Percentiles rank a stretch among this genome's conserved stretches.
phyloP scores from a whole-genome alignment of 2,329 filamentous ascomycete genomes.

The Davidsoniella neocaledoniae region DNA sequence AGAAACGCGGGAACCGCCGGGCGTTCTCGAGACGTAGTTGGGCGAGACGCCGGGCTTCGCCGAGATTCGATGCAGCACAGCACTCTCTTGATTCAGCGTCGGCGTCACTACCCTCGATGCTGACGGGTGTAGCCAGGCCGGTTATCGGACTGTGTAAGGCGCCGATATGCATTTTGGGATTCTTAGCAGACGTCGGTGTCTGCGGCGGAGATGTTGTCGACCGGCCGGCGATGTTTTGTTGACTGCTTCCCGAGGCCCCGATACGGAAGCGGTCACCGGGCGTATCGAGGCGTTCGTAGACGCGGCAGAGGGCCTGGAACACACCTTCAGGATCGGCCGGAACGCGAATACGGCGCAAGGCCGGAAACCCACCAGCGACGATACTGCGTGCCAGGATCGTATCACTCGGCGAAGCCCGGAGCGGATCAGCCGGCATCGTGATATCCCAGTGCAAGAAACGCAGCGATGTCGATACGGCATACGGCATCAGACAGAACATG shows the following conservation, averaged over 20 bases:
- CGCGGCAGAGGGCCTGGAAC: conserved; percentile 53
- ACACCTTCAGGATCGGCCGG: conserved; percentile 53
- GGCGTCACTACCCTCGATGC: conserved; percentile 13
- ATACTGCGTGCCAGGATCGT: conserved; percentile 49
- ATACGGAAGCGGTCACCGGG: conserved; percentile 30
- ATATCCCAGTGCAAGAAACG: conserved; percentile 48
- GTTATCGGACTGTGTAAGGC: conserved; percentile 12
- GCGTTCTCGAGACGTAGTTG: conserved; percentile 48
- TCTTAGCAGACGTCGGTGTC: conserved; percentile 6
- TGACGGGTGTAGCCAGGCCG: conserved; percentile 14
- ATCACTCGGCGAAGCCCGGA: conserved; percentile 31
- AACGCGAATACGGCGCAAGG: conserved; percentile 39
- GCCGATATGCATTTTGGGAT: conserved; percentile 12
- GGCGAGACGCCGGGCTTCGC: conserved; percentile 41
- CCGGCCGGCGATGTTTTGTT: not conserved
- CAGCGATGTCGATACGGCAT: conserved; percentile 39
- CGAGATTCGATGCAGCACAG: conserved; percentile 24
- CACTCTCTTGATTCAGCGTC: conserved; percentile 16
- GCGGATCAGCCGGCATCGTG: conserved; percentile 28
- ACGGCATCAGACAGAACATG: conserved; percentile 45
- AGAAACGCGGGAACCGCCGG: conserved; percentile 34
- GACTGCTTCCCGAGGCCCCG: no score
- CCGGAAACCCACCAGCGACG: conserved; percentile 42
- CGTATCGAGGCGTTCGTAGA: conserved; percentile 36
- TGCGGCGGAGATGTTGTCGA: conserved; percentile 13